Base-by-base conservation (phyloP, 176 grass and related monocot genomes). In the Elaeis guineensis region DNA sequence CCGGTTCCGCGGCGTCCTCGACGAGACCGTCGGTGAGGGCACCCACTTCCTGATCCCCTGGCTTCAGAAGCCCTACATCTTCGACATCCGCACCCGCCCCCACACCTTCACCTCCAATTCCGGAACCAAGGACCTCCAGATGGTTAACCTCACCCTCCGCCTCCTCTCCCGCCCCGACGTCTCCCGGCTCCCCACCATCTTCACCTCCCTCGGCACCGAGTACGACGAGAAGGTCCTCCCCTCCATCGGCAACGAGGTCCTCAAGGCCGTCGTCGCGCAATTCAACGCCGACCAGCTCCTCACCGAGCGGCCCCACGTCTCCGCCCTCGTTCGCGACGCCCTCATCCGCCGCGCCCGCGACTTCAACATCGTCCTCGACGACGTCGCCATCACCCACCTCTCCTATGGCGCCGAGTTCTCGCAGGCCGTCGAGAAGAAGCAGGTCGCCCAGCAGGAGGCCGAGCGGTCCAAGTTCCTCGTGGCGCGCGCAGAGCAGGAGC, bases 401-500 rank as follows among this genome's bases (percentile, higher is more conserved):
- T 93, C 88, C 3, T 99, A 99, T 60, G 94, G 94, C 5, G 30
- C 74, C 9, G 94, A 99, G 64, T 99, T 99, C 84, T 99, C 94
- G 21, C 79, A 51, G 52, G 94, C 94, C 61, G 94, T 99, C 25
- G 94, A 99, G 82, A 99, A 99, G 88, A 99, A 99, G 80, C 94
- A 99, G 84, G 94, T 99, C 35, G 94, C 94, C 15, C 94, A 99
- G 77, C 94, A 93, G 78, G 94, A 99, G 81, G 94, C 94, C 2
- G 94, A 99, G 81, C 94, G 94, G 5, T 99, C 94, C 66, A 99
- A 99, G 77, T 99, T 99, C 88, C 88, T 99, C 64, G 94, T 93
- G 29, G 88, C 88, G 58, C 79, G 80, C 58, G 92, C 92, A 0
- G 92, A 97, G 78, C 92, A 97, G 69, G 92, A 97, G 81, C 80